These are phyloP conservation scores for Aspergillus pseudoglaucus DNA, from an alignment of 2,329 filamentous ascomycete species.

Conservation along the genomic window DNA sequence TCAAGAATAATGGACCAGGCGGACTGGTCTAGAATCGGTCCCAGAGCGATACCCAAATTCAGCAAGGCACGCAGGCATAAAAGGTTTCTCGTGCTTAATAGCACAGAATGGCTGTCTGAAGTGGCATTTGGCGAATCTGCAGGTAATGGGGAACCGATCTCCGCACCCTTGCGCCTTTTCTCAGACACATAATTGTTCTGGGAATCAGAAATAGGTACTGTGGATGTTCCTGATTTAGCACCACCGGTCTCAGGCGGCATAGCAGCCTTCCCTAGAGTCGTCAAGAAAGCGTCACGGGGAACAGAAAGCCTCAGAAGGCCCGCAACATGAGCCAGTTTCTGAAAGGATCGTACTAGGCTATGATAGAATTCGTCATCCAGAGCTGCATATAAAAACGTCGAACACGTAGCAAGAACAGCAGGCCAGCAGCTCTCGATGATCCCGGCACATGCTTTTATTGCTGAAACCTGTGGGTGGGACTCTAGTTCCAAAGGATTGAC, in stretches of 20 bases:
- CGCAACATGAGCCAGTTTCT: constrained; percentile 91
- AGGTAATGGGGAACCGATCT: constrained; percentile 19
- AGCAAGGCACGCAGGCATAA: constrained; percentile 82
- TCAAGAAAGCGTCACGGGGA: constrained; percentile 88
- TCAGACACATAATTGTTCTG: constrained; percentile 23
- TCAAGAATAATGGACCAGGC: constrained; percentile 88
- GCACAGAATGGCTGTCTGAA: constrained; percentile 41
- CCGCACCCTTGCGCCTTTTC: constrained; percentile 21
- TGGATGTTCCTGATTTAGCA: constrained; percentile 14
- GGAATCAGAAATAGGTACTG: constrained; percentile 10
- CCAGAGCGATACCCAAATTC: constrained; percentile 92
- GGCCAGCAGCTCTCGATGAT: constrained; percentile 94
- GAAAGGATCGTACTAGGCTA: constrained; percentile 81
- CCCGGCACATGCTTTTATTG: constrained; percentile 69
- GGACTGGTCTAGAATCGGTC: constrained; percentile 70
- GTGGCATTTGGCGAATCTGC: constrained; percentile 20
- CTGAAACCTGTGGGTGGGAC: constrained; percentile 62
- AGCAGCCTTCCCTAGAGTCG: constrained; percentile 85
- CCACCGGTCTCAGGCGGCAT: constrained; percentile 65
- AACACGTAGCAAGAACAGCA: constrained; percentile 87
- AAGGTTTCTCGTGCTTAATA: constrained; percentile 80
- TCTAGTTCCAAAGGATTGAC: constrained; percentile 74
- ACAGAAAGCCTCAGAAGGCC: constrained; percentile 78
- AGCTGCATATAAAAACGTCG: constrained; percentile 87
- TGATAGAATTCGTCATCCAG: constrained; percentile 94